Base-by-base conservation (phyloP, 2,329 filamentous ascomycete genomes). In the Aspergillus proliferans region DNA sequence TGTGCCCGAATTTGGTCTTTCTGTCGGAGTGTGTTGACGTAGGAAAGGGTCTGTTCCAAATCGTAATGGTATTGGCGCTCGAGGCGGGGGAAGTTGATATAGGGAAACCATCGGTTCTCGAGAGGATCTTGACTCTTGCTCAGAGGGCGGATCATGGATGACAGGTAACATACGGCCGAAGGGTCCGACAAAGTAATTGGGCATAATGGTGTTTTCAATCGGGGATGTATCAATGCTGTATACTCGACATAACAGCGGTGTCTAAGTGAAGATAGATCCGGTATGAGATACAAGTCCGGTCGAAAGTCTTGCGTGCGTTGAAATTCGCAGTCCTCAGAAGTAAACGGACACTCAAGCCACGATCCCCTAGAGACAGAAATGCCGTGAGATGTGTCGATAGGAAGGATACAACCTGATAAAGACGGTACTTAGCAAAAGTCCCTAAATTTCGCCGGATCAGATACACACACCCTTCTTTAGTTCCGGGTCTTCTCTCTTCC, bases 21-120 rank as follows among this genome's bases (percentile, higher is more conserved):
- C 61, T 48, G 50, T 43, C 38, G 55, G 52, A 43, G 58, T 57
- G 39, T 57, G 50, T 49, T 64, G 60, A 48, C 57, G 57, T 36
- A 65, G 42, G 43, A 64, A 62, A 6, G 61, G 53, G 42, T 70
- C 67, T 10, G 65, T 60, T 49, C 64, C 67, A 58, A 69, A 67
- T 46, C 66, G 64, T 47, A 70, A 52, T 44, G 62, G 60, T 19
- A 53, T 56, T 5, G 62, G 61, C 43, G 62, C 53, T 34, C 63
- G 66, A 46, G 69, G 70, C 28, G 66, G 69, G 48, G 70, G 70
- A 47, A 72, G 70, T 50, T 69, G 67, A 54, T 71, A 72, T 45
- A 64, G 66, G 48, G 52, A 60, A 46, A 61, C 59, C 57, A 53
- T 63, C 42, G 59, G 43, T 45, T 61, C 63, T 64, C 59, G 60